Base-by-base conservation (phyloP, 768 basidiomycete species). In the Lactarius pseudohatsudake region DNA sequence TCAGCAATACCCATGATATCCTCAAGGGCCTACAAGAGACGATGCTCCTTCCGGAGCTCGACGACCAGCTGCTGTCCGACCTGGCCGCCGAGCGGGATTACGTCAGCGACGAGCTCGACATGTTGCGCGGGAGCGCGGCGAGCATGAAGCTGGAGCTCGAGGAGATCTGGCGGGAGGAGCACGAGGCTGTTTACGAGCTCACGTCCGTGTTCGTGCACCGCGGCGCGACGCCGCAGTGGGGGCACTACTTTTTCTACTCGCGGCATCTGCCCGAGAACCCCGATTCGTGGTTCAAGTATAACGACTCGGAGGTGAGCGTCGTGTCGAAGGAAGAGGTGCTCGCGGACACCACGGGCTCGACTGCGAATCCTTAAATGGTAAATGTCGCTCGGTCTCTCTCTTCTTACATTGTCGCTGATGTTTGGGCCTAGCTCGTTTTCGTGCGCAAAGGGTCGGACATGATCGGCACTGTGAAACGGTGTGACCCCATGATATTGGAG, bases 171-270 rank as follows among this genome's bases (percentile, higher is more conserved):
- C 78, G 77, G 55, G 84, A 87, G 69, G 86, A 86, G 54, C 82
- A 75, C 18, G 77, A 81, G 36, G 86, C 85, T 9, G 87, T 88
- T 36, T 98, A 97, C 74, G 93, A 97, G 73, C 83, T 98, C 54
- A 94, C 92, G 0, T 92, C 93, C 11, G 96, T 98, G 22, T 98
- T 94, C 80, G 90, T 98, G 66, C 96, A 98, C 76, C 89, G 96
- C 34, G 96, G 95, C 57, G 84, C 88, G 62, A 90, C 88, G 20
- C 88, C 92, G 2, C 90, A 90, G 8, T 94, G 87, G 78, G 94
- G 94, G 3, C 96, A 97, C 75, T 97, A 97, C 77, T 98, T 94
- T 81, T 93, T 98, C 77, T 97, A 96, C 76, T 92, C 95, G 62
- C 84, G 94, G 47, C 84, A 94, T 75, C 80, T 97, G 16, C 96